A percentile compares a stretch with the other conserved stretches of the same genome.
Conservation (phyloP, 179 eudicot genomes). For the Actinidia polygama region DNA sequence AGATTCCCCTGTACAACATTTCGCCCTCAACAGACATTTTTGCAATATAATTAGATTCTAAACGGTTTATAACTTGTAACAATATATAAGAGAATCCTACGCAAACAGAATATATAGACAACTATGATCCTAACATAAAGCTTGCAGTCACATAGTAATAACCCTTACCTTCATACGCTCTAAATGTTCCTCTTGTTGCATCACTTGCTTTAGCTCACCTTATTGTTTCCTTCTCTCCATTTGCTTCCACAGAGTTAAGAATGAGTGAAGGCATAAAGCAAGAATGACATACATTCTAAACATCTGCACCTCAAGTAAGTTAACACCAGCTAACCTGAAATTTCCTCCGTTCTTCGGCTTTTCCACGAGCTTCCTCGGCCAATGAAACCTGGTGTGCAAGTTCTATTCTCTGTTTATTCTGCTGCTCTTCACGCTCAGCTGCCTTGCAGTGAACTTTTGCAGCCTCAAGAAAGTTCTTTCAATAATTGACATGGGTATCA, state of each 20-base stretch:
- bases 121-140: too few species aligned
- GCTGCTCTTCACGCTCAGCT: constrained; percentile 92
- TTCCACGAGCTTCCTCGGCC: constrained; percentile 94
- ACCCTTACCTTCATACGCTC: constrained; percentile 81
- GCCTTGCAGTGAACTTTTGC: constrained; percentile 88
- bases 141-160: neutral
- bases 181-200: constrained; percentile 80
- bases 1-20: too few species aligned
- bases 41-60: too few species aligned
- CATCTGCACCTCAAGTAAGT: constrained; percentile 11
- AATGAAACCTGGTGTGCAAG: constrained; percentile 87
- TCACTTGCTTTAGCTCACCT: constrained; percentile 83
- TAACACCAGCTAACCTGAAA: constrained; percentile 58
- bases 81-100: neutral
- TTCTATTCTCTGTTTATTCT: constrained; percentile 74
- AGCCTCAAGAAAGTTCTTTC: constrained; percentile 85
- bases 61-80: neutral
- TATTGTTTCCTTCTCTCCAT: constrained; percentile 96
- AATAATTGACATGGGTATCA: constrained; percentile 93
- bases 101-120: neutral
- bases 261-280: constrained; percentile 26
- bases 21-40: too few species aligned
- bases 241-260: constrained; percentile 47
- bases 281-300: constrained; percentile 18
- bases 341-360: constrained; percentile 93